Conservation (phyloP, 2,329 filamentous ascomycete genomes). For the Truncatella angustata region DNA sequence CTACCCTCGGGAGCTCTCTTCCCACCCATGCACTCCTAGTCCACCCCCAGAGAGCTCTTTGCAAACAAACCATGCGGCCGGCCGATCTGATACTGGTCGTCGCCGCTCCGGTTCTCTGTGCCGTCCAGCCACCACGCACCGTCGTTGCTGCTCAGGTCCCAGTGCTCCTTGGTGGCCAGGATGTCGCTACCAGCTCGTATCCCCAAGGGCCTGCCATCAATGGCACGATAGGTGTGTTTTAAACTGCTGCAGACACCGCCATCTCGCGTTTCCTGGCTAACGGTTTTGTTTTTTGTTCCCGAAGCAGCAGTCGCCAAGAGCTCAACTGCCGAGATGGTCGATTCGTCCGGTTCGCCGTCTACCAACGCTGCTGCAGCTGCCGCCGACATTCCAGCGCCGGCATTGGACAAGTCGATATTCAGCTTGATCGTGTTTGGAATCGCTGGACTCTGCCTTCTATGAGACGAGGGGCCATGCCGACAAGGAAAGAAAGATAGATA, state of each 20-base stretch:
- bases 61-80: constrained; percentile 12
- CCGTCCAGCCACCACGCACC: constrained; percentile 8
- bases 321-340: not conserved
- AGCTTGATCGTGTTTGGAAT: constrained; percentile 15
- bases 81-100: constrained; percentile 4
- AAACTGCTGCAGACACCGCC: not conserved
- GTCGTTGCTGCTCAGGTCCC: constrained; percentile 7
- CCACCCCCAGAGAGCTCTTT: not conserved
- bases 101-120: constrained; percentile 1
- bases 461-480: not conserved
- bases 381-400: constrained; percentile 12
- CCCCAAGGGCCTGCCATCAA: constrained; percentile 2
- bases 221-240: constrained; percentile 9
- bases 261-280: not conserved
- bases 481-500: not conserved
- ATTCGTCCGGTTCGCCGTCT: constrained; percentile 7
- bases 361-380: constrained; percentile 8
- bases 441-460: constrained; percentile 15
- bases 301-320: constrained; percentile 4
- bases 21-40: not conserved
- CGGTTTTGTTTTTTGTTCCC: not conserved
- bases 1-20: not conserved
- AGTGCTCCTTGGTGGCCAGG: constrained; percentile 5
- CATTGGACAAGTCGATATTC: constrained; percentile 15
- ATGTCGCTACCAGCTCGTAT: constrained; percentile 8